Percentiles rank a stretch among this genome's conserved stretches.
phyloP scores from a whole-genome alignment of 495 filamentous ascomycete species.

The Tuber microsphaerosporum region DNA sequence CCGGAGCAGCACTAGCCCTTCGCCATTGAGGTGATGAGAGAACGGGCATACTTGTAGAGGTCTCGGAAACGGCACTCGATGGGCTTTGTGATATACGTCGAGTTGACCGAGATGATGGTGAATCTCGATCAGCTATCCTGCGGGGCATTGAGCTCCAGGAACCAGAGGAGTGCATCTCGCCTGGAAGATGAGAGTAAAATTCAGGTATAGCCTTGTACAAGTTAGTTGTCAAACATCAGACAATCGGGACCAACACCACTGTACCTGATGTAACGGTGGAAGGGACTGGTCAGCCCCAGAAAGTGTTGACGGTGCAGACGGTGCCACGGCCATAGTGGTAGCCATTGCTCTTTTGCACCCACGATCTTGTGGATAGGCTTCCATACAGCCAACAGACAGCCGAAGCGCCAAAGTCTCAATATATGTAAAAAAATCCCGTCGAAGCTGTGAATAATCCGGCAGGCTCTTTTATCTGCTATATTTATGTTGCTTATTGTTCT shows the following conservation, averaged over 20 bases:
- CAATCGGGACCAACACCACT: slow-evolving; percentile 4
- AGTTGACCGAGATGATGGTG: slow-evolving; percentile 31
- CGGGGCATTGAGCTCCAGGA: slow-evolving; percentile 26
- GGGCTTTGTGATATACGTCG: slow-evolving; percentile 34
- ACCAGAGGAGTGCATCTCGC: slow-evolving; percentile 28
- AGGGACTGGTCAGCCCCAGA: slow-evolving; percentile 35
- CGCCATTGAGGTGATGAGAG: slow-evolving; percentile 32
- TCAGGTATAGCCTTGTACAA: slow-evolving; percentile 35
- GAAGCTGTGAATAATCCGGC: slow-evolving; percentile 29
- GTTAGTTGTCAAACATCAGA: slow-evolving; percentile 15
- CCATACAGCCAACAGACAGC: slow-evolving; percentile 33
- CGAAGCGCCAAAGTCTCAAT: neutral
- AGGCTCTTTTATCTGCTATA: slow-evolving; percentile 26
- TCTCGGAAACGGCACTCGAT: slow-evolving; percentile 33
- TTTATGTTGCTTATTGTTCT: slow-evolving; percentile 26
- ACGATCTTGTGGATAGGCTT: slow-evolving; percentile 31
- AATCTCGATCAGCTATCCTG: slow-evolving; percentile 34
- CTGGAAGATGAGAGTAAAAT: slow-evolving; percentile 34
- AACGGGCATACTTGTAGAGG: slow-evolving; percentile 35
- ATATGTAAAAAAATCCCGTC: slow-evolving; percentile 15
- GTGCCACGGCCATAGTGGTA: slow-evolving; percentile 38
- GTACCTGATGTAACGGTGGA: slow-evolving; percentile 40
- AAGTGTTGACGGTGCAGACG: slow-evolving; percentile 16
- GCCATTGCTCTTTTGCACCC: slow-evolving; percentile 33
- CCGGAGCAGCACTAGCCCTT: slow-evolving; percentile 20